Evolutionary conservation across 805 yeast species (phyloP).

Genomic region (Wickerhamiella slavikovae): DNA sequence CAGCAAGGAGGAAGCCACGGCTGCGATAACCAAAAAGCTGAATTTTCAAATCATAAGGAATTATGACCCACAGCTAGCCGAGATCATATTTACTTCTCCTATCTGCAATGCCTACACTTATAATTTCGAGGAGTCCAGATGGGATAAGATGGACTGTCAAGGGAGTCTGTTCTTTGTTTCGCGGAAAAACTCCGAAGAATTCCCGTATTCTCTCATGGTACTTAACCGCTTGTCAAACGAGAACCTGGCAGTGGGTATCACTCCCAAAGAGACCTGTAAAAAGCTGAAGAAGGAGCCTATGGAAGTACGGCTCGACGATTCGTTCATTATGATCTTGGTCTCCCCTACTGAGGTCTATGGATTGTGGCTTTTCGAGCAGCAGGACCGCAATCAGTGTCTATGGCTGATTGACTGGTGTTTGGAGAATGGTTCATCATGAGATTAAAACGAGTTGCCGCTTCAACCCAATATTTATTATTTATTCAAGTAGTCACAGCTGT

Average conservation of each 20-base stretch:
- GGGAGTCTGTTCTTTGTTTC: conserved; percentile 22
- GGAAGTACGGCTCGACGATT: conserved; percentile 17
- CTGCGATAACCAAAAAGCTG: too few species aligned
- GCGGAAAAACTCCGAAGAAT: conserved; percentile 12
- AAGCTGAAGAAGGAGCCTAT: conserved; percentile 11
- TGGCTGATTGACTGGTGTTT: conserved; percentile 17
- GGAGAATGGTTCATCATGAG: conserved; percentile 5
- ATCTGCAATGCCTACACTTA: conserved; percentile 23
- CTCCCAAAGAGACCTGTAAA: conserved; percentile 12
- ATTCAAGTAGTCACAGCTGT: too few species aligned
- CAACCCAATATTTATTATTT: too few species aligned
- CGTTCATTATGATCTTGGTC: conserved; percentile 18
- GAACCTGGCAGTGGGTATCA: conserved; percentile 19
- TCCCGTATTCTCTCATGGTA: conserved; percentile 20
- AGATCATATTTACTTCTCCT: conserved; percentile 19
- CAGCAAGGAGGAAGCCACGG: too few species aligned
- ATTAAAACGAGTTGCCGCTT: too few species aligned
- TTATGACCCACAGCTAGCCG: conserved; percentile 19
- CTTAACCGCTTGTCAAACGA: conserved; percentile 16
- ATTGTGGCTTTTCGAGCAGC: conserved; percentile 19
- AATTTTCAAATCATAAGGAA: too few species aligned
- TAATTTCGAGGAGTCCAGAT: conserved; percentile 14
- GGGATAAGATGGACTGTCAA: conserved; percentile 21
- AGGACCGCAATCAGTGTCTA: conserved; percentile 14
- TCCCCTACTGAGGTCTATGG: conserved; percentile 18